A percentile compares a stretch with the other conserved stretches of the same genome.
phyloP scores from a whole-genome alignment of 2,329 filamentous ascomycete genomes.

The Colletotrichum sp. region DNA sequence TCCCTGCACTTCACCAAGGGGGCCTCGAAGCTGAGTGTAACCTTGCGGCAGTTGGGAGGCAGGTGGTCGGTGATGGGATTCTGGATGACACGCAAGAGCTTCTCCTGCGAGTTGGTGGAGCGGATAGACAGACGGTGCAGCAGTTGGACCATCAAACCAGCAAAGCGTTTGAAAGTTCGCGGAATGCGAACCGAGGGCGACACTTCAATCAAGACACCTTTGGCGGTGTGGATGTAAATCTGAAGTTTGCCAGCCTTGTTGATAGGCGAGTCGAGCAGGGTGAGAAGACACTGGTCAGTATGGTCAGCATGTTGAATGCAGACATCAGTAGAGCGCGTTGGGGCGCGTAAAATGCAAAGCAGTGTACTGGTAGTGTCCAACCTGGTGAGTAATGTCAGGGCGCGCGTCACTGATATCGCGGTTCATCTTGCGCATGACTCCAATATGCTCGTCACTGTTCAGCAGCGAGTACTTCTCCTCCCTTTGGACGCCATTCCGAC shows the following conservation, averaged over 20 bases:
- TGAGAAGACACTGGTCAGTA: conserved; percentile 82
- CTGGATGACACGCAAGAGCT: conserved; percentile 95
- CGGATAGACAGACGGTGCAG: conserved; percentile 95
- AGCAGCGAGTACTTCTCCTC: conserved; percentile 97
- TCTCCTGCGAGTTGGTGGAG: conserved; percentile 96
- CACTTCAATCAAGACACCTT: conserved; percentile 96
- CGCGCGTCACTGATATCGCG: conserved; percentile 97
- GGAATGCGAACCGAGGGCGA: conserved; percentile 98
- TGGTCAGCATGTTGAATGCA: conserved; percentile 53
- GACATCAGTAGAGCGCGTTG: conserved; percentile 30
- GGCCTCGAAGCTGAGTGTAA: conserved; percentile 94
- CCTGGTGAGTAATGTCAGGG: conserved; percentile 98
- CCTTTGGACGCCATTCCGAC: conserved; percentile 67
- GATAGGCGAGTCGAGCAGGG: conserved; percentile 94
- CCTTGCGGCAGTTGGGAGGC: conserved; percentile 95
- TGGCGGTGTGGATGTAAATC: conserved; percentile 98
- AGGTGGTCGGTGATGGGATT: conserved; percentile 98
- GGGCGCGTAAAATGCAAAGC: conserved; percentile 22
- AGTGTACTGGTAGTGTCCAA: conserved; percentile 49
- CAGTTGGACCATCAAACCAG: conserved; percentile 97
- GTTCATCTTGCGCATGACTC: conserved; percentile 99
- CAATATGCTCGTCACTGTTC: conserved; percentile 99
- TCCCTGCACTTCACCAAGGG: conserved; percentile 86
- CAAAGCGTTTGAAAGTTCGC: conserved; percentile 98
- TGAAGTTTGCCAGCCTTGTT: conserved; percentile 98